phyloP scores from a whole-genome alignment of 768 basidiomycete genomes.

The Suillus clintonianus region DNA sequence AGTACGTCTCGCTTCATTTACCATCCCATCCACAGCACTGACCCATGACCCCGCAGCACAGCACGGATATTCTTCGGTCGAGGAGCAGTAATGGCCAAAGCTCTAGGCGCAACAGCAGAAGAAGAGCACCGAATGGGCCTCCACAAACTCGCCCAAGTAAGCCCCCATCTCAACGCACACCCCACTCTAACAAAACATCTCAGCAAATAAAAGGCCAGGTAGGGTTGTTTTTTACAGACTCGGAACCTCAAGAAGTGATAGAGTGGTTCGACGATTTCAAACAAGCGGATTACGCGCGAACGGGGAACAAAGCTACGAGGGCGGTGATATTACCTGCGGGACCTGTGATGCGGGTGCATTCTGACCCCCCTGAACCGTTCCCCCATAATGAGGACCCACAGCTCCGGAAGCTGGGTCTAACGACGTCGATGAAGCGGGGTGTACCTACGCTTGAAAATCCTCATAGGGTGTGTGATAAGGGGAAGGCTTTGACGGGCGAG shows the following conservation, averaged over 20 bases:
- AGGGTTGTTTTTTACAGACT: conserved; percentile 90
- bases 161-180: conserved; percentile 17
- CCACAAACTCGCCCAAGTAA: conserved; percentile 75
- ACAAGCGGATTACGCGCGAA: conserved; percentile 88
- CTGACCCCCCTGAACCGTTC: conserved; percentile 84
- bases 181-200: conserved; percentile 1
- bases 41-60: conserved; percentile 49
- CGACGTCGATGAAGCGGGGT: conserved; percentile 82
- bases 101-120: conserved; percentile 83
- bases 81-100: conserved; percentile 92
- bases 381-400: conserved; percentile 98
- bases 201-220: conserved; percentile 95
- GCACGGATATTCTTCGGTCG: conserved; percentile 90
- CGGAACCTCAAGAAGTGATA: conserved; percentile 84
- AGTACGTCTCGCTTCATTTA: conserved; percentile 48
- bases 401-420: conserved; percentile 86
- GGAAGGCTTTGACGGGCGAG: conserved; percentile 77
- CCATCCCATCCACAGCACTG: background rate
- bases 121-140: conserved; percentile 83
- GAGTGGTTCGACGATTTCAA: conserved; percentile 94
- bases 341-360: conserved; percentile 79
- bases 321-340: conserved; percentile 80
- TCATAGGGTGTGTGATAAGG: conserved; percentile 85
- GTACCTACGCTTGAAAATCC: conserved; percentile 80
- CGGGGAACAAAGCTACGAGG: conserved; percentile 77